Evolutionary conservation across 1,139 yeast species (phyloP).

Genomic region (Taphrina communis): DNA sequence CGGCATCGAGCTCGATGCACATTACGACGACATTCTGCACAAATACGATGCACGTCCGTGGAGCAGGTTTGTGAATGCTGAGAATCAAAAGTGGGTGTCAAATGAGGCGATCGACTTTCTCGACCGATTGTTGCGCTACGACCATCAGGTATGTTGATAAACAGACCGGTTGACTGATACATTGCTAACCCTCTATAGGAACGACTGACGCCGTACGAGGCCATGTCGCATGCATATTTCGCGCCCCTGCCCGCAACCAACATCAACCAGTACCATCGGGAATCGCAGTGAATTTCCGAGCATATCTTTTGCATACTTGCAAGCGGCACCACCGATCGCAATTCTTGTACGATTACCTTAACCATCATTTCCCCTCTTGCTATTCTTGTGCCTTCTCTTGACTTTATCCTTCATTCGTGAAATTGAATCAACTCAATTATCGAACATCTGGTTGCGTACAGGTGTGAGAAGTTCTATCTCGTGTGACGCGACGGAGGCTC

Average conservation of each 20-base stretch:
- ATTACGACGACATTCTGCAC: conserved; percentile 78
- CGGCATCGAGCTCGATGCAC: conserved; percentile 74
- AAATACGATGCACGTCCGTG: conserved; percentile 87
- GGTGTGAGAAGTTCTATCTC: too few relatives aligned
- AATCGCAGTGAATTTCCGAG: not conserved
- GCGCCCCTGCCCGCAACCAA: conserved; percentile 50
- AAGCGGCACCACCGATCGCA: conserved; percentile 5
- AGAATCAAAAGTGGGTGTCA: conserved; percentile 72
- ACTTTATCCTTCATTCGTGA: too few relatives aligned
- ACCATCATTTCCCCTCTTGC: not conserved
- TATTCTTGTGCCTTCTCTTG: too few relatives aligned
- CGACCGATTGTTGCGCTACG: conserved; percentile 82
- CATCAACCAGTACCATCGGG: conserved; percentile 11
- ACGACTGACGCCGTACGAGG: conserved; percentile 91
- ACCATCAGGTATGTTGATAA: conserved; percentile 64
- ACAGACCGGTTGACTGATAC: not conserved
- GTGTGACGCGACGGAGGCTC: too few relatives aligned
- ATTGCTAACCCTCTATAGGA: conserved; percentile 52
- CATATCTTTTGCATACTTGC: conserved; percentile 4
- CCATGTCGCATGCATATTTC: conserved; percentile 84
- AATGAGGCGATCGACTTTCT: conserved; percentile 79
- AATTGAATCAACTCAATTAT: too few relatives aligned
- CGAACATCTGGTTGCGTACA: too few relatives aligned
- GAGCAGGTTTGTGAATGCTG: conserved; percentile 75
- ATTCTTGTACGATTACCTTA: conserved; percentile 7